Conservation (phyloP, 805 yeast genomes). For the Maudiozyma pseudohumilis region DNA sequence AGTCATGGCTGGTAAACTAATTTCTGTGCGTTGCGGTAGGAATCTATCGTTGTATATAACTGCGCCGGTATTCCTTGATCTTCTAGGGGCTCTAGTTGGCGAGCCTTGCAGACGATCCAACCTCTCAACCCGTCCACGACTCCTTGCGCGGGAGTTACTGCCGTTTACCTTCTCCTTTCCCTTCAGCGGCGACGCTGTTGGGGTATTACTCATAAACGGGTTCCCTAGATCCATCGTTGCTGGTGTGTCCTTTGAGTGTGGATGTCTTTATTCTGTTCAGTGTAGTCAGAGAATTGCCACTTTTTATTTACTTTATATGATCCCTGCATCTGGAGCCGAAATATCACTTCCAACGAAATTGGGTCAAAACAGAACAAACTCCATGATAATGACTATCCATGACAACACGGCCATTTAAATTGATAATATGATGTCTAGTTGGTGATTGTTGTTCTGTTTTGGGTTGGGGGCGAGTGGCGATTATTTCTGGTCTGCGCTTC, state of each 20-base stretch:
- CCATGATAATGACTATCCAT: no score
- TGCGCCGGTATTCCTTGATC: conserved; percentile 26
- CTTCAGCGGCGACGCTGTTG: conserved; percentile 26
- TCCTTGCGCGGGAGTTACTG: conserved; percentile 3
- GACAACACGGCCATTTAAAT: no score
- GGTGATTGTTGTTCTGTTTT: no score
- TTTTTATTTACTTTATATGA: no score
- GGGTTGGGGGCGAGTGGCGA: no score
- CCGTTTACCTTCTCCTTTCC: conserved; percentile 7
- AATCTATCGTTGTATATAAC: conserved; percentile 67
- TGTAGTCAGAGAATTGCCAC: no score
- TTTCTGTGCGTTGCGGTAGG: conserved; percentile 79
- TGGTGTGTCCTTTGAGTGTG: no score
- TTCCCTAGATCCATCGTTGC: not conserved
- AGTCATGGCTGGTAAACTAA: conserved; percentile 81
- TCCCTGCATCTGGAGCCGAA: no score
- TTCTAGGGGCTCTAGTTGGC: conserved; percentile 25
- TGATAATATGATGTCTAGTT: no score
- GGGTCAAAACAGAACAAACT: no score
- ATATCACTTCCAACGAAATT: no score
- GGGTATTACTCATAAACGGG: conserved; percentile 28
- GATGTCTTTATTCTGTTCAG: not conserved
- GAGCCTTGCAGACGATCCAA: conserved; percentile 20
- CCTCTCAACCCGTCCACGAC: conserved; percentile 13
- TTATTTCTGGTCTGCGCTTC: no score